Evolutionary conservation across 2,329 filamentous ascomycete species (phyloP).

Genomic region (Pseudogymnoascus sp.): DNA sequence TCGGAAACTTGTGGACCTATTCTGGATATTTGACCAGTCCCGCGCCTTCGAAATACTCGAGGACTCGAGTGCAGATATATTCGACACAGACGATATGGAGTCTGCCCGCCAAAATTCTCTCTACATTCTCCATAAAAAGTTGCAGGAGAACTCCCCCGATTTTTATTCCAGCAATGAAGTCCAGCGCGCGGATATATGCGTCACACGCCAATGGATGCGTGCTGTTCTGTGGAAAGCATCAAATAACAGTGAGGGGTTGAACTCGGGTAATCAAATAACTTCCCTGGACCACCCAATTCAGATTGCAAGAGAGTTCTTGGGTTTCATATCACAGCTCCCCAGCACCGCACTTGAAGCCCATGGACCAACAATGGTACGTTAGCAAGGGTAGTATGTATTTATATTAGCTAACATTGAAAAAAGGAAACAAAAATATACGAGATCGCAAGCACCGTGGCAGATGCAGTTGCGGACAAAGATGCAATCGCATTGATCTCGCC

Average conservation of each 20-base stretch:
- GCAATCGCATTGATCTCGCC: constrained; percentile 25
- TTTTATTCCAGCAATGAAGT: constrained; percentile 42
- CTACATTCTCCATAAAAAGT: constrained; percentile 35
- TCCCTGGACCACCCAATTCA: constrained; percentile 32
- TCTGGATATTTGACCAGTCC: constrained; percentile 44
- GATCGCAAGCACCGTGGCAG: constrained; percentile 39
- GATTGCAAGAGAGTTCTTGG: constrained; percentile 41
- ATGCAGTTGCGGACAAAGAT: constrained; percentile 21
- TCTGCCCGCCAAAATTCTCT: constrained; percentile 26
- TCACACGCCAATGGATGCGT: constrained; percentile 61
- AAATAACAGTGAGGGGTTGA: neutral
- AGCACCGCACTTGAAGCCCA: constrained; percentile 42
- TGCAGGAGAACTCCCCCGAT: constrained; percentile 35
- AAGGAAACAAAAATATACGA: constrained; percentile 40
- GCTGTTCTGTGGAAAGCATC: constrained; percentile 53
- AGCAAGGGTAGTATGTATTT: neutral
- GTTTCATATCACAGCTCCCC: constrained; percentile 37
- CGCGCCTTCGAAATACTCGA: constrained; percentile 40
- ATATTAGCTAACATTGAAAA: neutral
- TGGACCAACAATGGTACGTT: constrained; percentile 37
- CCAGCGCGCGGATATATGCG: constrained; percentile 59
- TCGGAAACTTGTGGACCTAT: constrained; percentile 41
- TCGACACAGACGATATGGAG: neutral
- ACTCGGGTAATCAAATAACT: constrained; percentile 11
- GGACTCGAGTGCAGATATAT: constrained; percentile 9